These are phyloP conservation scores for Plasmodium cynomolgi DNA, from an alignment of 169 alveolate genomes.

Conservation along the genomic window DNA sequence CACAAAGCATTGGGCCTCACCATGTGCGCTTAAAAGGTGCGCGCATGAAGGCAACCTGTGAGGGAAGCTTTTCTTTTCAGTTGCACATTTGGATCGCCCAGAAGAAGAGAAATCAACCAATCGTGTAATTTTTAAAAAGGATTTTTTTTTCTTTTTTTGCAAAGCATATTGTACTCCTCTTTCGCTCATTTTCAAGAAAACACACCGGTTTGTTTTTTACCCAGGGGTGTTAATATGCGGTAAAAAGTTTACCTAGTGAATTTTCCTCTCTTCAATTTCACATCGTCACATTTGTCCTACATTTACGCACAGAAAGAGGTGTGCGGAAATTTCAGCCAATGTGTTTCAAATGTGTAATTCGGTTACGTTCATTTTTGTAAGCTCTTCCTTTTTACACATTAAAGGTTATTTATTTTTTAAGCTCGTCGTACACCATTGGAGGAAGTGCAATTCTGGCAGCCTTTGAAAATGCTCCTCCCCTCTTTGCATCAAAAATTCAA, in stretches of 20 bases:
- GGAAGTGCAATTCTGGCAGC: background rate
- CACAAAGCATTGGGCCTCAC: background rate
- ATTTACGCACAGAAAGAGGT: background rate
- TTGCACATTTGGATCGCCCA: background rate
- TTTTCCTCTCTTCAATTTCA: background rate
- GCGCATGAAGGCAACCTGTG: background rate
- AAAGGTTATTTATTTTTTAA: background rate
- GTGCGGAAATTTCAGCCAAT: background rate
- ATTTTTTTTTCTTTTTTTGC: no score
- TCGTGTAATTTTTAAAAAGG: background rate
- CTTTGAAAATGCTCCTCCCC: background rate
- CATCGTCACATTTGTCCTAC: background rate
- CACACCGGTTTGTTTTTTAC: background rate
- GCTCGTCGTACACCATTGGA: background rate
- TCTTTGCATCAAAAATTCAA: background rate
- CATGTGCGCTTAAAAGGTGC: background rate
- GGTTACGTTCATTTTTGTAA: background rate
- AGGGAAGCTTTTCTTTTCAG: background rate
- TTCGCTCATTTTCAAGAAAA: background rate
- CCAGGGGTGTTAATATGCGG: background rate
- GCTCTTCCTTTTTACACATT: background rate
- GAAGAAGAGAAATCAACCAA: background rate
- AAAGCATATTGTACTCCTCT: background rate
- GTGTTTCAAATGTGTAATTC: background rate
- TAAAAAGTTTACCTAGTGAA: background rate